These are phyloP conservation scores for Backusella parvicylindrica DNA, from an alignment of 192 early-diverging fungal genomes.

Conservation along the genomic window DNA sequence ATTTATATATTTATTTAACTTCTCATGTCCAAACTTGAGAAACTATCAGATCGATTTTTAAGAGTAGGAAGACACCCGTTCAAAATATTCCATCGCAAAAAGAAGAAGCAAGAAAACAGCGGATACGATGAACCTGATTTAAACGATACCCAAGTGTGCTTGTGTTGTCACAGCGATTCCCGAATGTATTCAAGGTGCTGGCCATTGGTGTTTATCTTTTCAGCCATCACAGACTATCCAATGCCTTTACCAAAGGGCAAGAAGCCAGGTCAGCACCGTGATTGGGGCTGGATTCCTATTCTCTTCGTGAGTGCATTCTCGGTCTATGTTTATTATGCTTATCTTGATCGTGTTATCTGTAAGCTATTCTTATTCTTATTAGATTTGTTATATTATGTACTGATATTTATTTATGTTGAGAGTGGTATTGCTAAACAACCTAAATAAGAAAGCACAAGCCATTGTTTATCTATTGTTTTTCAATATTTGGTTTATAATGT, in stretches of 20 bases:
- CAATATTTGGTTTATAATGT: conserved; percentile 33
- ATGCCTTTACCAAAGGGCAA: conserved; percentile 21
- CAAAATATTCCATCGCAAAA: neutral
- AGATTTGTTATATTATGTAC: neutral
- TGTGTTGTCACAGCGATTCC: conserved; percentile 2
- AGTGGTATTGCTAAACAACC: conserved; percentile 15
- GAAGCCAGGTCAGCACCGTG: conserved; percentile 22
- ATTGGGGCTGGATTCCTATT: conserved; percentile 29
- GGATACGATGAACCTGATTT: neutral
- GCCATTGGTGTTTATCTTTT: conserved; percentile 24
- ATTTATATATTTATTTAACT: neutral
- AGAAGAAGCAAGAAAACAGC: neutral
- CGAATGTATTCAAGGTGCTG: conserved; percentile 12
- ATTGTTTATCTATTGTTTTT: conserved; percentile 37
- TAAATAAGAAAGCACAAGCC: conserved; percentile 10
- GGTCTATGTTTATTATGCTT: conserved; percentile 25
- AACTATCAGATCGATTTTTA: neutral
- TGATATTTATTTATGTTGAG: neutral
- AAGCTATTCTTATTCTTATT: neutral
- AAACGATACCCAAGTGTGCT: neutral
- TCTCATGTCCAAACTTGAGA: neutral
- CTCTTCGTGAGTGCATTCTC: conserved; percentile 19
- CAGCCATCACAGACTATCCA: conserved; percentile 19
- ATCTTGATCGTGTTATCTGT: conserved; percentile 21
- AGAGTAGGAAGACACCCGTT: neutral